phyloP scores from a whole-genome alignment of 2,329 filamentous ascomycete species.

The Lanzia echinophila region DNA sequence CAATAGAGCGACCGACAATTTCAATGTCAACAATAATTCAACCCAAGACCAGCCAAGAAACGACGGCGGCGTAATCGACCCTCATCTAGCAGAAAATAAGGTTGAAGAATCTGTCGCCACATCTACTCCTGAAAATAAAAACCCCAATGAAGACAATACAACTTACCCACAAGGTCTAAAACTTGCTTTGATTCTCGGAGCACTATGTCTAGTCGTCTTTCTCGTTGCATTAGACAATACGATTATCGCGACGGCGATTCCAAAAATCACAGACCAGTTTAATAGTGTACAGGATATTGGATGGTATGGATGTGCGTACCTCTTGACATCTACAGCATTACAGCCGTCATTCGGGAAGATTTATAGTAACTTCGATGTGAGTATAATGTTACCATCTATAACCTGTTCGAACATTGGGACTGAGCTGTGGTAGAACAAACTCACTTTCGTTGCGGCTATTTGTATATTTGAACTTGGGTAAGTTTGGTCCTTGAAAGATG shows the following conservation, averaged over 20 bases:
- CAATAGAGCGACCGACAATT: too few relatives aligned
- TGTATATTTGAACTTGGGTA: constrained; percentile 26
- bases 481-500: background rate
- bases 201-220: constrained; percentile 26
- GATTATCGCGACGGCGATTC: constrained; percentile 34
- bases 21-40: too few relatives aligned
- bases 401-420: background rate
- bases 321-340: constrained; percentile 32
- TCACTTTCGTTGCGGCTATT: constrained; percentile 24
- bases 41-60: too few relatives aligned
- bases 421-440: constrained; percentile 21
- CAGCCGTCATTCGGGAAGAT: constrained; percentile 28
- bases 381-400: background rate
- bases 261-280: constrained; percentile 34
- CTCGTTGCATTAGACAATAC: constrained; percentile 28
- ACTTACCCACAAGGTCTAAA: constrained; percentile 15
- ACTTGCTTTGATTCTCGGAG: constrained; percentile 22
- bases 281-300: constrained; percentile 37
- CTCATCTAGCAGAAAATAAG: background rate
- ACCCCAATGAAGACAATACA: background rate
- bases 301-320: constrained; percentile 38
- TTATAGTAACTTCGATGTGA: constrained; percentile 23
- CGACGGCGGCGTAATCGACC: background rate
- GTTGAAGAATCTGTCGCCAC: background rate
- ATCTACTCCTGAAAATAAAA: background rate